Conservation (phyloP, 768 basidiomycete species). For the Amanita rimosa region DNA sequence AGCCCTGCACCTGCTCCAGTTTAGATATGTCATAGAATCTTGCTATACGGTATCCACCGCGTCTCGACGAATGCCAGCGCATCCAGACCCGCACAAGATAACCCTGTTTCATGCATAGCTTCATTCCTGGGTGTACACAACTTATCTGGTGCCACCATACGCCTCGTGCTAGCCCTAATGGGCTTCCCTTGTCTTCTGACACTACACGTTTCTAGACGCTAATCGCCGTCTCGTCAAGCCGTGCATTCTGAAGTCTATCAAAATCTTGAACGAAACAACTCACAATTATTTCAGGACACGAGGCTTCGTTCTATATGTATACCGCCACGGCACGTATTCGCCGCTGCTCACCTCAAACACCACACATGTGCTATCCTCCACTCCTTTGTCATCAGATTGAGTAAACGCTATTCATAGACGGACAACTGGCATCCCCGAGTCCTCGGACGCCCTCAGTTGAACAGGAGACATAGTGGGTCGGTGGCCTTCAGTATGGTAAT, state of each 20-base stretch:
- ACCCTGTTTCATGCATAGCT: neutral
- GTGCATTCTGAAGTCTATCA: slow-evolving; percentile 2
- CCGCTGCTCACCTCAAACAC: neutral
- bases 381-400: neutral
- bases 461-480: neutral
- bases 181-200: neutral
- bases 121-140: neutral
- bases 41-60: neutral
- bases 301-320: neutral
- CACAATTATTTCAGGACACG: neutral
- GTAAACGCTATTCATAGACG: neutral
- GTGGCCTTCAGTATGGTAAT: neutral
- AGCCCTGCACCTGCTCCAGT: neutral
- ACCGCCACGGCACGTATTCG: neutral
- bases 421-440: neutral
- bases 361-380: neutral
- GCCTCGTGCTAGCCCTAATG: neutral
- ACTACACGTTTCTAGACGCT: neutral
- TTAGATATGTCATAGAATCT: neutral
- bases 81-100: neutral
- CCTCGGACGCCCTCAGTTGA: neutral
- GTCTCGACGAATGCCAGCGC: neutral
- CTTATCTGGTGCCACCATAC: neutral
- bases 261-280: neutral
- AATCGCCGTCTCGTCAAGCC: neutral